Evolutionary conservation across 179 eudicot genomes (phyloP).

Genomic region (Amaranthus tricolor): DNA sequence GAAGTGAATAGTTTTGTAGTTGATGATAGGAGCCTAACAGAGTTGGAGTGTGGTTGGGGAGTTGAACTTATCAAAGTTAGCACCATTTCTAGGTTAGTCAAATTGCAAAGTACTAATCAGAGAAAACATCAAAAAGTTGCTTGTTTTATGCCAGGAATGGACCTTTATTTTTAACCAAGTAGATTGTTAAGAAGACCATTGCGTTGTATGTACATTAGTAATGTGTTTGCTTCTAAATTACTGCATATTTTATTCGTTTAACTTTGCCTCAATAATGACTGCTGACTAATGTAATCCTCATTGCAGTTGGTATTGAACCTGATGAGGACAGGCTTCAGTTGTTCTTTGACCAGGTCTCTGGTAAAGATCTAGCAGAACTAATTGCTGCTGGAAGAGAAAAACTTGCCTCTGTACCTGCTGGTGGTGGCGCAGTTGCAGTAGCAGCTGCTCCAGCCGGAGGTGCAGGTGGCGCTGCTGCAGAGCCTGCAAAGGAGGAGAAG

Average conservation of each 20-base stretch:
- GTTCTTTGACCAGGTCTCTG: constrained; percentile 44
- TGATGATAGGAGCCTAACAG: too few species aligned
- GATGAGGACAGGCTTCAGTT: constrained; percentile 45
- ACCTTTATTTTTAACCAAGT: too few species aligned
- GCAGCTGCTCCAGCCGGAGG: constrained; percentile 33
- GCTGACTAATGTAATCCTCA: neutral
- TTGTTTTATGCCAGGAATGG: too few species aligned
- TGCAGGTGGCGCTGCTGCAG: constrained; percentile 37
- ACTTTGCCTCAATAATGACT: neutral
- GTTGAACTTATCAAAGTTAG: too few species aligned
- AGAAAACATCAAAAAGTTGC: too few species aligned
- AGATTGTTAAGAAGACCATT: too few species aligned
- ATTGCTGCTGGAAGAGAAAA: constrained; percentile 55
- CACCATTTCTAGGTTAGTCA: too few species aligned
- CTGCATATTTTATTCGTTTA: neutral
- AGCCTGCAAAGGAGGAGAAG: constrained; percentile 55
- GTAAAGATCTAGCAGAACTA: constrained; percentile 44
- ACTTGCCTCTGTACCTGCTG: constrained; percentile 58
- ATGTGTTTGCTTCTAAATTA: neutral
- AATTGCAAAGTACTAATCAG: too few species aligned
- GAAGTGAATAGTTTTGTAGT: too few species aligned
- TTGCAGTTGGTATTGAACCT: constrained; percentile 51
- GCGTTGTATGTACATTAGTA: neutral
- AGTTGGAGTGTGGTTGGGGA: too few species aligned
- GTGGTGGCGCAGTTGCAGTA: constrained; percentile 38